phyloP scores from a whole-genome alignment of 495 filamentous ascomycete species.

The Hypoxylon intermedium region DNA sequence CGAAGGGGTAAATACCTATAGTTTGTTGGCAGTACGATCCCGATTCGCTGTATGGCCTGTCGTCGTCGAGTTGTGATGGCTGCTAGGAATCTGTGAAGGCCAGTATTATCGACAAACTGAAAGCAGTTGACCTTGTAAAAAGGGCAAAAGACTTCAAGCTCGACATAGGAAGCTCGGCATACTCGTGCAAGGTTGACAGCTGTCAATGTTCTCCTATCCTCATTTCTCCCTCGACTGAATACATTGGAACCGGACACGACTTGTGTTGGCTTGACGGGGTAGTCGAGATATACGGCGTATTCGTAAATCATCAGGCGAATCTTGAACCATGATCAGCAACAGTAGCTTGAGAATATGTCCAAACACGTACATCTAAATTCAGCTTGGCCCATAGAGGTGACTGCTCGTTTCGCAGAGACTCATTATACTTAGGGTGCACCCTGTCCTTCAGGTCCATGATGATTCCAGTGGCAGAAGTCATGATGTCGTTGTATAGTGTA shows the following conservation, averaged over 20 bases:
- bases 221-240: neutral
- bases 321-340: neutral
- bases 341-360: too few relatives aligned
- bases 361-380: too few relatives aligned
- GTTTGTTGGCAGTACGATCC: too few relatives aligned
- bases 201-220: neutral
- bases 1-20: too few relatives aligned
- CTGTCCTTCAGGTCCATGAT: too few relatives aligned
- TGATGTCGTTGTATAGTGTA: too few relatives aligned
- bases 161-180: neutral
- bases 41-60: neutral
- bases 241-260: neutral
- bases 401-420: too few relatives aligned
- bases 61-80: slow-evolving; percentile 7
- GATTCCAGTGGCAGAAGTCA: too few relatives aligned
- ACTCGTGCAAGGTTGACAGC: neutral
- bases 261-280: neutral
- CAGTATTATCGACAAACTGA: neutral
- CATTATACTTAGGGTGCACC: too few relatives aligned
- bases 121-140: slow-evolving; percentile 10
- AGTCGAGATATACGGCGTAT: neutral
- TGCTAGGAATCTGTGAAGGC: neutral
- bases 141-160: neutral
- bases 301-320: slow-evolving; percentile 6
- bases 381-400: too few relatives aligned